Conservation (phyloP, 441 rosid genomes). For the Biscutella auriculata region DNA sequence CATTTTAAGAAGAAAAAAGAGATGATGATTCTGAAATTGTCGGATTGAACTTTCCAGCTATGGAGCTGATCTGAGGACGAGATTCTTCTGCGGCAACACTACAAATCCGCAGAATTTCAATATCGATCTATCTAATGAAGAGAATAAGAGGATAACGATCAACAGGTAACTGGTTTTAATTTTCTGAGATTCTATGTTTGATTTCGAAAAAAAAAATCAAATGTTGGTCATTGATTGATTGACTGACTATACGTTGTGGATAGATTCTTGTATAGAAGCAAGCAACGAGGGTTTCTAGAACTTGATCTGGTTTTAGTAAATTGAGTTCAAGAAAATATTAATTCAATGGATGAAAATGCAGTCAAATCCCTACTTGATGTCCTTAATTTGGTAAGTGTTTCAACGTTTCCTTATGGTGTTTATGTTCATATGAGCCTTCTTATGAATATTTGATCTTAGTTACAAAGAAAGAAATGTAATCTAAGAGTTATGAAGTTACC, state of each 20-base stretch:
- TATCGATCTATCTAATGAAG: conserved; percentile 60
- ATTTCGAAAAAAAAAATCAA: neutral
- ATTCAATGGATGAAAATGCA: conserved; percentile 60
- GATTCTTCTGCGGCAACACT: conserved; percentile 27
- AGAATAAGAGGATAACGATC: conserved; percentile 52
- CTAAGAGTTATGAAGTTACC: neutral
- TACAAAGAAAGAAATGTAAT: too few relatives aligned
- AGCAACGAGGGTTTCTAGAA: conserved; percentile 80
- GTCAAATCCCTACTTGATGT: conserved; percentile 65
- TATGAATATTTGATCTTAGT: too few relatives aligned
- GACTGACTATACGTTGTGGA: too few relatives aligned
- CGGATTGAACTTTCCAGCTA: conserved; percentile 20
- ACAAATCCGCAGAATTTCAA: conserved; percentile 18
- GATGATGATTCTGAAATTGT: neutral
- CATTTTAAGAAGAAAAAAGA: neutral
- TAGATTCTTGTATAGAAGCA: conserved; percentile 86
- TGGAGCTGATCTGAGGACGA: conserved; percentile 26
- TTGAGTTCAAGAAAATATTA: conserved; percentile 72
- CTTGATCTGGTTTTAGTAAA: conserved; percentile 80
- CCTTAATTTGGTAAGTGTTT: conserved; percentile 59
- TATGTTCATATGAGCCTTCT: neutral
- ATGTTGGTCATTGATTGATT: neutral
- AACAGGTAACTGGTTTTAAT: conserved; percentile 42
- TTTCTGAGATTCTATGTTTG: neutral
- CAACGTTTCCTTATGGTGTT: neutral